Evolutionary conservation across 305 asterid species (phyloP).

Genomic region (Plantago coronopus): DNA sequence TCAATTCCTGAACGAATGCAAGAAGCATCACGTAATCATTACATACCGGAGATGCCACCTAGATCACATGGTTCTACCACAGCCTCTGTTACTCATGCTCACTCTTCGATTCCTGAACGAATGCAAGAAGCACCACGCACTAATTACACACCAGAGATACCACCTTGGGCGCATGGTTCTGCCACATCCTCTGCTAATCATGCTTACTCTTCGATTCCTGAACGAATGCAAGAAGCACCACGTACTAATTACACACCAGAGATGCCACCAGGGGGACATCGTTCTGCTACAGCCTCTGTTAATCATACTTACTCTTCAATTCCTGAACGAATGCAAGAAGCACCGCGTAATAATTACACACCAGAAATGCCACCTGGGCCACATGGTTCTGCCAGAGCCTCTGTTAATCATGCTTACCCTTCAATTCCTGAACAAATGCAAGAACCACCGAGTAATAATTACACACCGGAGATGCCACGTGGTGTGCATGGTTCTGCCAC

Average conservation of each 20-base stretch:
- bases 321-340: slow-evolving; percentile 32
- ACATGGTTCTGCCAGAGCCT: slow-evolving; percentile 23
- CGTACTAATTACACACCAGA: slow-evolving; percentile 27
- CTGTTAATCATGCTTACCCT: slow-evolving; percentile 27
- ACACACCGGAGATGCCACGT: slow-evolving; percentile 21
- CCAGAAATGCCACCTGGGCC: slow-evolving; percentile 24
- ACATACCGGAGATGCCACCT: slow-evolving; percentile 23
- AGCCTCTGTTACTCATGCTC: slow-evolving; percentile 27
- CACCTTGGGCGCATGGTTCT: slow-evolving; percentile 29
- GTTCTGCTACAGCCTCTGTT: slow-evolving; percentile 23
- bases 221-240: slow-evolving; percentile 30
- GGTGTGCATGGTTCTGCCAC: slow-evolving; percentile 24
- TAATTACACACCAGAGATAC: slow-evolving; percentile 23
- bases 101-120: slow-evolving; percentile 29
- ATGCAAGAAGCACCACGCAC: slow-evolving; percentile 30
- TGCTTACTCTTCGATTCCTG: slow-evolving; percentile 26
- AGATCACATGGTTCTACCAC: slow-evolving; percentile 25
- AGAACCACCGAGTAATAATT: slow-evolving; percentile 30
- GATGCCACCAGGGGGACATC: slow-evolving; percentile 27
- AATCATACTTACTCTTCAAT: slow-evolving; percentile 27
- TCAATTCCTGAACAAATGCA: slow-evolving; percentile 29
- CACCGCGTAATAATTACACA: slow-evolving; percentile 28
- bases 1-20: slow-evolving; percentile 29
- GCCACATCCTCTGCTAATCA: slow-evolving; percentile 26
- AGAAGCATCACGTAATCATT: slow-evolving; percentile 30